phyloP scores from a whole-genome alignment of 306 rosid species.

The Albizia julibrissin region DNA sequence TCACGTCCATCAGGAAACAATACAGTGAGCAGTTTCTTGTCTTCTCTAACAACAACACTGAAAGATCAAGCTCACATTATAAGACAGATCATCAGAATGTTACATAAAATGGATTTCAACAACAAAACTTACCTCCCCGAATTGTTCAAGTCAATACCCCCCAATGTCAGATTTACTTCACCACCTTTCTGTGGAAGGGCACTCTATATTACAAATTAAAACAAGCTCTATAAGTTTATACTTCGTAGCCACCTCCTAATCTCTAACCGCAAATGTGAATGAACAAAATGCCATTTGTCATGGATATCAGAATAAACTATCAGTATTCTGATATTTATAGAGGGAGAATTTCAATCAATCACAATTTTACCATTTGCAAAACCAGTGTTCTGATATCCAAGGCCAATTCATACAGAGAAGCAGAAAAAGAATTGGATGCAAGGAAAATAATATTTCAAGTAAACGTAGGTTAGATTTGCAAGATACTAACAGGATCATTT shows the following conservation, averaged over 20 bases:
- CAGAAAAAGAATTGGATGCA: neutral
- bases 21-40: slow-evolving; percentile 94
- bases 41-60: slow-evolving; percentile 99
- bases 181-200: slow-evolving; percentile 97
- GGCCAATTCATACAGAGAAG: slow-evolving; percentile 13
- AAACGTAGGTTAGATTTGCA: slow-evolving; percentile 25
- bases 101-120: slow-evolving; percentile 8
- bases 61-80: slow-evolving; percentile 40
- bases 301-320: slow-evolving; percentile 18
- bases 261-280: slow-evolving; percentile 1
- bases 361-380: slow-evolving; percentile 2
- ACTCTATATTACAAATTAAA: slow-evolving; percentile 57
- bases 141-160: slow-evolving; percentile 99
- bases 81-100: slow-evolving; percentile 27
- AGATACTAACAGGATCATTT: slow-evolving; percentile 87
- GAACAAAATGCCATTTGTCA: slow-evolving; percentile 4
- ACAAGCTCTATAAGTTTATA: neutral
- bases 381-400: slow-evolving; percentile 3
- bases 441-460: neutral
- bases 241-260: neutral
- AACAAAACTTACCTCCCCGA: slow-evolving; percentile 80
- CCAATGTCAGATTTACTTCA: slow-evolving; percentile 93
- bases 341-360: slow-evolving; percentile 20
- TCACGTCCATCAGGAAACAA: slow-evolving; percentile 99
- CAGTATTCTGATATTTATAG: slow-evolving; percentile 9